Conservation (phyloP, 208 protist species). For the Leptomonas seymouri region DNA sequence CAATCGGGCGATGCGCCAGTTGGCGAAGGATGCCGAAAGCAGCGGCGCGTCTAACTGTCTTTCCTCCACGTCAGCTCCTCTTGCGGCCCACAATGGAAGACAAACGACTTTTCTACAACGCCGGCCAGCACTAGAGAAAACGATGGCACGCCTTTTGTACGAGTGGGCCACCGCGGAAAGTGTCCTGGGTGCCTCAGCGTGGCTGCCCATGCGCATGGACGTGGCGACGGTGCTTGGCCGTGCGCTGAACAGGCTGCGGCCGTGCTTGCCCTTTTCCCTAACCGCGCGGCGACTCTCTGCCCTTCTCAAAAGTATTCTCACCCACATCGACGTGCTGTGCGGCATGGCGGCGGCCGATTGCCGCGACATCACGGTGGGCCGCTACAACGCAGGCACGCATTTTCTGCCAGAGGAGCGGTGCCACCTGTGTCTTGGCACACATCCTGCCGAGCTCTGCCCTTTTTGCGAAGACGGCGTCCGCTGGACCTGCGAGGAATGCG, state of each 20-base stretch:
- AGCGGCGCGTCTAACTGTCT: neutral
- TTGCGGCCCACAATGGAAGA: neutral
- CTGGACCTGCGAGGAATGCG: constrained; percentile 74
- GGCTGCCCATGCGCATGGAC: constrained; percentile 29
- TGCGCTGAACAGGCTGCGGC: constrained; percentile 24
- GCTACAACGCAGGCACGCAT: constrained; percentile 19
- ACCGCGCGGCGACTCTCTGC: constrained; percentile 50
- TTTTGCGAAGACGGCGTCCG: constrained; percentile 21
- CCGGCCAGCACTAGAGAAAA: constrained; percentile 19
- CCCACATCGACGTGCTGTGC: constrained; percentile 46
- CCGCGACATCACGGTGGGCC: constrained; percentile 29
- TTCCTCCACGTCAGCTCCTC: neutral
- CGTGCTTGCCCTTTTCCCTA: constrained; percentile 11
- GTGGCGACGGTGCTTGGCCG: constrained; percentile 12
- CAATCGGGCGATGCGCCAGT: neutral
- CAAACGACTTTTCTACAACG: constrained; percentile 7
- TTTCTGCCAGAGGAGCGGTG: constrained; percentile 43
- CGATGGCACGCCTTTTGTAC: constrained; percentile 11
- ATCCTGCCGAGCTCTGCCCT: constrained; percentile 58
- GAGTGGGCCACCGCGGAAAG: constrained; percentile 17
- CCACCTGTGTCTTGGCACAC: constrained; percentile 69
- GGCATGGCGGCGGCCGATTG: constrained; percentile 26
- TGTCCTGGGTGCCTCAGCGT: neutral
- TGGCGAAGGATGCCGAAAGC: neutral
- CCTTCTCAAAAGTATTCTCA: constrained; percentile 52